Percentiles rank a stretch among this genome's conserved stretches.
Conservation (phyloP, 805 yeast genomes). For the Peterozyma xylosa region DNA sequence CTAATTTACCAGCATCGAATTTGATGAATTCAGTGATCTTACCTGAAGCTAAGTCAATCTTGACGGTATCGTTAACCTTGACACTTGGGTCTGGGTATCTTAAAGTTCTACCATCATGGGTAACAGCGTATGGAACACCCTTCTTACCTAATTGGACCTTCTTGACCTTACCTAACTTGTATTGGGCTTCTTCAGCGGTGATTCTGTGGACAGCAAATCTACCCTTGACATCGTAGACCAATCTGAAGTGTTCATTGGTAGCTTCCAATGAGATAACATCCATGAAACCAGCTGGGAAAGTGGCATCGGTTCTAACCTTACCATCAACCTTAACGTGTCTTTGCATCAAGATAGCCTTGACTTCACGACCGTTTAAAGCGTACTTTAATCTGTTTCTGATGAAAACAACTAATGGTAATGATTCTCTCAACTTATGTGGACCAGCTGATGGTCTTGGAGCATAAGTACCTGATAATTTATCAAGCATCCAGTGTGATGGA, state of each 20-base stretch:
- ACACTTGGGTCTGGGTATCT: conserved; percentile 98
- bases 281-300: conserved; percentile 99
- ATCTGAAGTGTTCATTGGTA: conserved; percentile 99
- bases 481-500: conserved; percentile 99
- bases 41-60: conserved; percentile 93
- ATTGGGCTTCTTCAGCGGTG: conserved; percentile 96
- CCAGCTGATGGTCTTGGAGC: conserved; percentile 99
- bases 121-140: conserved; percentile 96
- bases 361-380: conserved; percentile 98
- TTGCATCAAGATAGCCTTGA: conserved; percentile 96
- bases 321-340: conserved; percentile 98
- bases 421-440: conserved; percentile 99
- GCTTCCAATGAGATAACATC: conserved; percentile 96
- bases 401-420: conserved; percentile 93
- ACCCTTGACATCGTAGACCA: conserved; percentile 97
- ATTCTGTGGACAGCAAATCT: conserved; percentile 99
- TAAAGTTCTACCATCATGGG: conserved; percentile 99
- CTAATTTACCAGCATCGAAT: conserved; percentile 89
- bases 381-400: conserved; percentile 98
- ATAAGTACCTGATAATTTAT: conserved; percentile 98
- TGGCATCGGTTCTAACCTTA: conserved; percentile 98
- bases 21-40: conserved; percentile 84
- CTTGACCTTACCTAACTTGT: conserved; percentile 98
- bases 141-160: conserved; percentile 97
- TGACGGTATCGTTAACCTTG: conserved; percentile 97